Evolutionary conservation across 148 eudicot genomes (phyloP).

Genomic region (Vaccinium macrocarpon): DNA sequence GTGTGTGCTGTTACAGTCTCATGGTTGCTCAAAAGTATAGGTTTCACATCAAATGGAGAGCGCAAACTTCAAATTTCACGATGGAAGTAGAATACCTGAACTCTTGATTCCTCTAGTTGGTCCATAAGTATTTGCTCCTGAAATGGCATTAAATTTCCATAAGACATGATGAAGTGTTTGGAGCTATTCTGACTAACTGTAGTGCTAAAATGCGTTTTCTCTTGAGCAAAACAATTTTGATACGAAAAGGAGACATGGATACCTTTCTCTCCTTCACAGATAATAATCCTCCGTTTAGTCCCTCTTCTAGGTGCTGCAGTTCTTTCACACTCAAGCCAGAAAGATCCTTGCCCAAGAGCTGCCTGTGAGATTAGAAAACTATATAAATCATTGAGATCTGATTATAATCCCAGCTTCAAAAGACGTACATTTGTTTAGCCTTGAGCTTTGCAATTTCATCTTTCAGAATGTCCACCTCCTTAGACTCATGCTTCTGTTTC

Average conservation of each 20-base stretch:
- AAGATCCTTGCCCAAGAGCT: conserved; percentile 65
- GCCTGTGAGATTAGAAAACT: conserved; percentile 38
- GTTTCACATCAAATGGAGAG: not conserved
- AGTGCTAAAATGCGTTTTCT: not conserved
- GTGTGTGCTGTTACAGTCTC: not conserved
- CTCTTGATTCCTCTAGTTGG: conserved; percentile 50
- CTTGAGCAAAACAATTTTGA: not conserved
- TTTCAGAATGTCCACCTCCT: conserved; percentile 50
- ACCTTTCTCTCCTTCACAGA: conserved; percentile 77
- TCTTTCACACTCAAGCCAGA: conserved; percentile 50
- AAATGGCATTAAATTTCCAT: conserved; percentile 1
- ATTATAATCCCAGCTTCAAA: not conserved
- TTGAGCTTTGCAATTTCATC: conserved; percentile 49
- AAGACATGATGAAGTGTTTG: not conserved
- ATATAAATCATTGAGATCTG: not conserved
- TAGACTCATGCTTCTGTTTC: conserved; percentile 34
- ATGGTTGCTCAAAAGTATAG: not conserved
- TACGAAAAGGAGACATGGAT: not conserved
- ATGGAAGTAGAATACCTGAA: conserved; percentile 36
- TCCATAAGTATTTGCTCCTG: conserved; percentile 69
- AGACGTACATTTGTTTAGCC: conserved; percentile 42
- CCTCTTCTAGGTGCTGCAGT: conserved; percentile 60
- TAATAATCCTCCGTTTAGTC: conserved; percentile 55
- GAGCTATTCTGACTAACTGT: not conserved
- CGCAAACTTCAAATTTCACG: not conserved